Evolutionary conservation across 345 rosid species (phyloP), one percentile per base, ranked within the genome.

Genomic region (Mallotus nudiflorus): DNA sequence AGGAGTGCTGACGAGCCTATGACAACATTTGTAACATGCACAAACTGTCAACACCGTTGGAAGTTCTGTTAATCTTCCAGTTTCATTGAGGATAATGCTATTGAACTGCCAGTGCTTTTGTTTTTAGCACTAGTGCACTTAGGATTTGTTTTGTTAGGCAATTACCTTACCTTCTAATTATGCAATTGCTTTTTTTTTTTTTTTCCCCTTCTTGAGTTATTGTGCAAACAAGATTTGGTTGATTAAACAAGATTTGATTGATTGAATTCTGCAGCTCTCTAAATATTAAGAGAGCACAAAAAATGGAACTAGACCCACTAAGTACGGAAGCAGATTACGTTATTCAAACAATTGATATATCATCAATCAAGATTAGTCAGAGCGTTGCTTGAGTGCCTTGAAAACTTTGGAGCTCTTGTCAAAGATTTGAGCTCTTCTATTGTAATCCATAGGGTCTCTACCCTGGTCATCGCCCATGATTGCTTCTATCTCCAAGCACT

Each of bases 381-480:
- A 3, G 45, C 62, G 76, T 46, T 82, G 78, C 84, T 84, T 87
- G 29, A 83, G 83, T 71, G 91, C 87, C 78, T 71, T 87, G 72
- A 92, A 87, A 50, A 87, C 88, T 71, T 66, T 62, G 60, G 90
- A 85, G 65, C 95, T 88, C 73, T 80, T 80, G 56, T 92, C 84
- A 73, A 92, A 92, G 44, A 92, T 86, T 75, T 81, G 89, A 33
- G 98, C 95, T 81, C 98, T 88, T 70, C 94, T 80, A 45, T 73
- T 83, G 77, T 90, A 92, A 81, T 92, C 96, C 22, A 49, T 62
- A 10, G 95, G 88, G 19, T 90, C 82, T 73, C 69, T 89, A 0
- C 96, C 97, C 18, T 87, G 78, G 72, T 92, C 96, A 7, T 82
- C 87, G 6, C 95, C 98, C 94, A 87, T 88, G 70, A 92, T 92